Percentiles rank a stretch among this genome's conserved stretches.
phyloP scores from a whole-genome alignment of 768 basidiomycete species.

The Hydnomerulius pinastri region DNA sequence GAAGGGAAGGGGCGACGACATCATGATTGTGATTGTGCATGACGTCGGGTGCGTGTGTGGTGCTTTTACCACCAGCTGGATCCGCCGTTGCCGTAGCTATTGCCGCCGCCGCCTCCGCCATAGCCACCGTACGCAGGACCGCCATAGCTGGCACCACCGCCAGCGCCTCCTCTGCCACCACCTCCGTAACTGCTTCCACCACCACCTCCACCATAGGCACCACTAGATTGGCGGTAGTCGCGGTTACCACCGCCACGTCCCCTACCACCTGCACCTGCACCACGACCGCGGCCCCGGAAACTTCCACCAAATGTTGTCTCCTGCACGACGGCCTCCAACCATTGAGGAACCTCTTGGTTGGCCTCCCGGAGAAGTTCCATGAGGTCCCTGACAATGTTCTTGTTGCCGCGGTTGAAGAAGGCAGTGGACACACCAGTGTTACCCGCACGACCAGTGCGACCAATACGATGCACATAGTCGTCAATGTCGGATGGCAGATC shows the following conservation, averaged over 20 bases:
- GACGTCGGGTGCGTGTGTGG: constrained; percentile 1
- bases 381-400: constrained; percentile 88
- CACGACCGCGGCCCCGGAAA: constrained; percentile 58
- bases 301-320: constrained; percentile 74
- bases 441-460: constrained; percentile 97
- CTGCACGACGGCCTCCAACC: constrained; percentile 85
- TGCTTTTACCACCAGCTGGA: constrained; percentile 51
- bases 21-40: constrained; percentile 10
- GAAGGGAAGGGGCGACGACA: constrained; percentile 3
- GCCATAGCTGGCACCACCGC: constrained; percentile 54
- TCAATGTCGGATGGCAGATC: constrained; percentile 98
- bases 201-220: constrained; percentile 30
- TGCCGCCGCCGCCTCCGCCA: constrained; percentile 26
- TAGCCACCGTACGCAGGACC: constrained; percentile 30
- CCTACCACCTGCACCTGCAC: constrained; percentile 52
- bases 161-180: constrained; percentile 42
- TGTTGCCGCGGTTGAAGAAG: constrained; percentile 94
- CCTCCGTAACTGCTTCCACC: constrained; percentile 38
- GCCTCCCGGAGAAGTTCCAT: constrained; percentile 94
- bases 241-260: constrained; percentile 41
- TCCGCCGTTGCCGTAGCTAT: constrained; percentile 33
- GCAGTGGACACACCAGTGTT: constrained; percentile 96
- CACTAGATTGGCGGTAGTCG: constrained; percentile 34
- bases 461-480: constrained; percentile 98
- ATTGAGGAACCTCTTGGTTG: constrained; percentile 90